Base-by-base conservation (phyloP, 2,329 filamentous ascomycete species). In the Tolypocladium sp. region DNA sequence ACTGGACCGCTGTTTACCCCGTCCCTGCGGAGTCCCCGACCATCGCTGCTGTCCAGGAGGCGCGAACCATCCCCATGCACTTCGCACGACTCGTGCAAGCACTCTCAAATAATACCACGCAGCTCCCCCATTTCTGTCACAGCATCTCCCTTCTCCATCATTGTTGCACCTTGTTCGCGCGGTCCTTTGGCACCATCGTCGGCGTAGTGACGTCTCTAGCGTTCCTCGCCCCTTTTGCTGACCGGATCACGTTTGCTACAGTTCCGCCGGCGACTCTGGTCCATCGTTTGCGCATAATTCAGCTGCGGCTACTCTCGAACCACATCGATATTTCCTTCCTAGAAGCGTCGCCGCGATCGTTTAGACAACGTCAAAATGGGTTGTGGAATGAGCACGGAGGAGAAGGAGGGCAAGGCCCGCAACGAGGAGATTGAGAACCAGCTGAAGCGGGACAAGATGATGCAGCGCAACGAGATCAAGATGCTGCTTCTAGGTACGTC, bases 401-500 rank as follows among this genome's bases (percentile, higher is more conserved):
- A 97, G 81, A 97, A 97, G 89, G 94, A 97, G 92, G 93, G 94
- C 80, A 97, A 97, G 90, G 91, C 92, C 82, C 89, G 94, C 70
- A 97, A 99, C 76, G 94, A 99, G 84, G 93, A 97, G 86, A 99
- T 99, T 73, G 94, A 99, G 80, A 97, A 97, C 77, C 93, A 97
- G 82, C 82, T 97, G 74, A 97, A 97, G 86, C 86, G 91, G 76
- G 94, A 99, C 74, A 95, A 96, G 80, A 90, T 97, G 90, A 89
- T 96, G 83, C 92, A 97, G 81, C 89, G 93, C 71, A 99, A 99
- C 70, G 94, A 99, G 80, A 99, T 99, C 82, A 99, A 99, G 86
- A 97, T 99, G 94, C 83, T 99, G 70, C 85, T 99, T 71, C 88
- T 99, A 71, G 94, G 94, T 97, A 85, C 61, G 65, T 71, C 46